These are phyloP conservation scores for Fraxinus anomala DNA, from an alignment of 257 asterid species.

Conservation along the genomic window DNA sequence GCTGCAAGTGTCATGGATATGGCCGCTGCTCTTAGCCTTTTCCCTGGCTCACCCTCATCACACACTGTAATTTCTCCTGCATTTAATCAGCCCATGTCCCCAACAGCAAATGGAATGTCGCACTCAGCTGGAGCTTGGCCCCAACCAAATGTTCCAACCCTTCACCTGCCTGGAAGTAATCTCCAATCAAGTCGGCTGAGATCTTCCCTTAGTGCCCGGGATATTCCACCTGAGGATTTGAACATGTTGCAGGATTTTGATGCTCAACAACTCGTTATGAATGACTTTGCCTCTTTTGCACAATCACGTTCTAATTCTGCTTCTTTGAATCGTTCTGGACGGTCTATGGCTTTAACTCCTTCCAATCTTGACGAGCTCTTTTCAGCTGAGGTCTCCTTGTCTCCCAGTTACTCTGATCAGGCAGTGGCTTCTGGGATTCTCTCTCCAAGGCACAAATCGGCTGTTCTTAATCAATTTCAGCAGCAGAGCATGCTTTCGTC, in stretches of 20 bases:
- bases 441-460: slow-evolving; percentile 80
- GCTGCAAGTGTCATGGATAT: slow-evolving; percentile 89
- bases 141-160: slow-evolving; percentile 77
- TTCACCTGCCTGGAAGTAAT: slow-evolving; percentile 85
- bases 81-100: slow-evolving; percentile 69
- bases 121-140: slow-evolving; percentile 68
- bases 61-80: slow-evolving; percentile 75
- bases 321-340: slow-evolving; percentile 52
- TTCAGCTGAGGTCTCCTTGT: slow-evolving; percentile 63
- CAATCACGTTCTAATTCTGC: slow-evolving; percentile 54
- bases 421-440: slow-evolving; percentile 59
- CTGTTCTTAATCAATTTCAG: slow-evolving; percentile 65
- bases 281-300: slow-evolving; percentile 59
- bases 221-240: slow-evolving; percentile 60
- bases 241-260: slow-evolving; percentile 61
- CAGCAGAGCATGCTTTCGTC: slow-evolving; percentile 77
- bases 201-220: slow-evolving; percentile 86
- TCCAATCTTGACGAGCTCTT: slow-evolving; percentile 89
- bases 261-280: slow-evolving; percentile 58
- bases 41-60: slow-evolving; percentile 84
- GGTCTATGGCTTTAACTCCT: slow-evolving; percentile 66
- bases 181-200: slow-evolving; percentile 89
- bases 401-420: slow-evolving; percentile 79
- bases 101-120: slow-evolving; percentile 70
- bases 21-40: slow-evolving; percentile 73